phyloP scores from a whole-genome alignment of 2,329 filamentous ascomycete genomes.

The Sclerotinia glacialis region DNA sequence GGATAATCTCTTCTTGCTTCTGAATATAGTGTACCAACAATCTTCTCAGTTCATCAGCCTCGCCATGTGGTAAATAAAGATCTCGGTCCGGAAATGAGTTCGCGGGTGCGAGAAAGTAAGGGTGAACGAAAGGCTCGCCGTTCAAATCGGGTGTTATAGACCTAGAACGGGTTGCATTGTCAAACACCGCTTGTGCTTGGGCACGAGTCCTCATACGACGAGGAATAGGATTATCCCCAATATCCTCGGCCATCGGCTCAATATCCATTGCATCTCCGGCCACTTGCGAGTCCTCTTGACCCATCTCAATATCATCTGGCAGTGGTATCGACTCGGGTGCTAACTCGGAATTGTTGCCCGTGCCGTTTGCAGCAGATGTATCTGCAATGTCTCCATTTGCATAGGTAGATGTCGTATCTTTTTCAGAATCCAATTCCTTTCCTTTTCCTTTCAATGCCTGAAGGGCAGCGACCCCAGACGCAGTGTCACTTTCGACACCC shows the following conservation, averaged over 20 bases:
- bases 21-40: conserved; percentile 75
- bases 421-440: conserved; percentile 5
- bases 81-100: conserved; percentile 65
- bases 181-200: conserved; percentile 46
- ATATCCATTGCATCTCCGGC: conserved; percentile 12
- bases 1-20: conserved; percentile 80
- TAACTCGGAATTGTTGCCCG: not conserved
- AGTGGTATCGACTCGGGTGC: not conserved
- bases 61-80: conserved; percentile 65
- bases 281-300: conserved; percentile 15
- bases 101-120: conserved; percentile 67
- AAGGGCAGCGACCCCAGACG: conserved; percentile 4
- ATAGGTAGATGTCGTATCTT: not conserved
- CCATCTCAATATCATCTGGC: conserved; percentile 24
- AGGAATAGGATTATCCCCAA: conserved; percentile 44
- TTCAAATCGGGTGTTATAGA: conserved; percentile 45
- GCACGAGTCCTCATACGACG: conserved; percentile 56
- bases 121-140: conserved; percentile 62
- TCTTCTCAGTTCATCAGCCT: conserved; percentile 76
- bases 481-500: conserved; percentile 14
- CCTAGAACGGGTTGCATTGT: conserved; percentile 39
- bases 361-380: not conserved
- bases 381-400: not conserved
- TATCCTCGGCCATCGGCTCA: conserved; percentile 38
- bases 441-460: conserved; percentile 11